Evolutionary conservation across 2,329 filamentous ascomycete genomes (phyloP), one percentile per base, ranked within the genome.

Genomic region (Lecanicillium sp.): DNA sequence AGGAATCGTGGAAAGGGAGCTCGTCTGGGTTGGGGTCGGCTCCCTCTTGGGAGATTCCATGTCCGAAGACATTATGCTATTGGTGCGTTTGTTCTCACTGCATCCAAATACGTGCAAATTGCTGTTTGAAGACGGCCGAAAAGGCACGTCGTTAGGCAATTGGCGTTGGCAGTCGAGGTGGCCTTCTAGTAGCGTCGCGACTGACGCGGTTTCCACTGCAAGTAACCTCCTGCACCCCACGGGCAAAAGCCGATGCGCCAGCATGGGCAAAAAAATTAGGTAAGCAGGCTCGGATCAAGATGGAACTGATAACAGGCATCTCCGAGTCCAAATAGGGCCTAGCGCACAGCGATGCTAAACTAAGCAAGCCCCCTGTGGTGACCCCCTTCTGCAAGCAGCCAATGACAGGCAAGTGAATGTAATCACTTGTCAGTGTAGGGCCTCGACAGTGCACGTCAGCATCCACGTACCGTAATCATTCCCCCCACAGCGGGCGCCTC

Each of bases 1-100:
- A 4, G 79, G 76, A 17, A 81, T 63, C 9, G 68, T 68, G 36
- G 69, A 62, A 57, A 62, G 50, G 5, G 62, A 52, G 13, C 57
- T 49, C 22, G 22, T 11, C 6, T 7, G 6, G 16, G 55, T 56
- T 19, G 65, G 61, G 6, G 62, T 67, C 14, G 60, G 47, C 49
- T 70, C 66, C 42, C 59, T 51, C 40, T 65, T 65, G 19, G 62
- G 60, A 37, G 54, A 55, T 29, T 57, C 59, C 14, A 52, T 44
- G 17, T 63, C 62, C 16, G 63, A 55, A 17, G 56, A 54, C 59
- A 63, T 63, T 30, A 28, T 47, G 42, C 52, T 29, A 8, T 27
- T n/a, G n/a, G 22, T 4, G 12, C 11, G 8, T 30, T 6, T 7
- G 14, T 30, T 30, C 13, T n/a, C 6, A 25, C 20, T 4, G 9